Conservation (phyloP, 2,329 filamentous ascomycete species). For the Colletotrichum liaoningense region DNA sequence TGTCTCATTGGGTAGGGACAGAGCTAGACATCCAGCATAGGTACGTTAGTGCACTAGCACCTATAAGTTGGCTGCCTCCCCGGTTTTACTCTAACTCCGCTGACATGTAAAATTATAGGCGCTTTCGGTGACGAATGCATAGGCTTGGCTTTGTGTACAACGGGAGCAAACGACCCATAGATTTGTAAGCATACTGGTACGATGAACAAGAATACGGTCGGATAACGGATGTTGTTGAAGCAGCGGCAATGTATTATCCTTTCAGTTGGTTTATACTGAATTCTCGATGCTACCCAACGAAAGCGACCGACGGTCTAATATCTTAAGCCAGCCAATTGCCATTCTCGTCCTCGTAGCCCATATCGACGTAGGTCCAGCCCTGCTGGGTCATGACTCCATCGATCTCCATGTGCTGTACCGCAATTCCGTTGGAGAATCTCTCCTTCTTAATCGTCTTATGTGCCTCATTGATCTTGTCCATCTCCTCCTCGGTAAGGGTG, state of each 20-base stretch:
- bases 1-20: not conserved
- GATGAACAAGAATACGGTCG: not conserved
- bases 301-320: no score
- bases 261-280: not conserved
- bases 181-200: not conserved
- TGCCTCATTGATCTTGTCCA: slow-evolving; percentile 41
- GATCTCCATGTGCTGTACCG: slow-evolving; percentile 33
- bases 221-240: not conserved
- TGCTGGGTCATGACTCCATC: slow-evolving; percentile 39
- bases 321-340: slow-evolving; percentile 41
- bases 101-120: not conserved
- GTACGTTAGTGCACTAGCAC: not conserved
- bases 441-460: slow-evolving; percentile 39
- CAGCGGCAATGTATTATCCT: no score
- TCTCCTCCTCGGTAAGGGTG: slow-evolving; percentile 41
- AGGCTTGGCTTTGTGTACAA: not conserved
- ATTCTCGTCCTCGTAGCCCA: slow-evolving; percentile 44
- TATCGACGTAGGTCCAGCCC: slow-evolving; percentile 41
- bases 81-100: not conserved
- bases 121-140: not conserved
- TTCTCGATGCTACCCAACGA: not conserved
- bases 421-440: slow-evolving; percentile 38
- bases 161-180: not conserved
- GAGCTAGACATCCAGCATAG: not conserved
- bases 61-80: not conserved